Evolutionary conservation across 441 rosid genomes (phyloP).

Genomic region (Pelargonium cotyledonis): DNA sequence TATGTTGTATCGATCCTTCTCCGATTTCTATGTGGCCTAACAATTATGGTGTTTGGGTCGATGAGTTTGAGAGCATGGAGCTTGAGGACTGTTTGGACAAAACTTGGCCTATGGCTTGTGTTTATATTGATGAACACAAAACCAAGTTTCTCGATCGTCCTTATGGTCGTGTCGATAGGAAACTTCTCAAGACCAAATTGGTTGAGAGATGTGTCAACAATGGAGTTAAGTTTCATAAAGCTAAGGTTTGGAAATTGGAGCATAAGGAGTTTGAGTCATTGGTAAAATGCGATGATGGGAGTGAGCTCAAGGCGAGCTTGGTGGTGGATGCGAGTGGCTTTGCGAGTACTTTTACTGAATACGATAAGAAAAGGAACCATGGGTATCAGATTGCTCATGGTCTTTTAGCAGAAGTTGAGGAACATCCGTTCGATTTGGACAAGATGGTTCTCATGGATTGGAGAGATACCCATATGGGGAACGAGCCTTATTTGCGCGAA

Average conservation of each 20-base stretch:
- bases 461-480: constrained; percentile 67
- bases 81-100: constrained; percentile 49
- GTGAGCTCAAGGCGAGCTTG: constrained; percentile 42
- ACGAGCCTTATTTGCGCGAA: constrained; percentile 47
- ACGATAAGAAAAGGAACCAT: constrained; percentile 47
- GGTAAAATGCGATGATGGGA: constrained; percentile 47
- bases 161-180: constrained; percentile 52
- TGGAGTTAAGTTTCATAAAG: constrained; percentile 47
- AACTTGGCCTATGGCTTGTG: constrained; percentile 51
- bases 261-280: constrained; percentile 49
- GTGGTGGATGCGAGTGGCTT: constrained; percentile 60
- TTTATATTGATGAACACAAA: constrained; percentile 36
- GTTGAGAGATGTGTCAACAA: constrained; percentile 42
- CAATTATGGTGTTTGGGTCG: constrained; percentile 74
- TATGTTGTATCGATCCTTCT: constrained; percentile 65
- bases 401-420: constrained; percentile 56
- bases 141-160: constrained; percentile 52
- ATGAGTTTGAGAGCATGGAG: constrained; percentile 53
- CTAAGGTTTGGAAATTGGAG: constrained; percentile 52
- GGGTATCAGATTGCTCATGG: constrained; percentile 77
- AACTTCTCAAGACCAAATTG: constrained; percentile 35
- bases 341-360: constrained; percentile 35
- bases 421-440: constrained; percentile 58
- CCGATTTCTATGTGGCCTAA: constrained; percentile 58
- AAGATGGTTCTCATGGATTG: constrained; percentile 73